Conservation (phyloP, 805 yeast genomes). For the Metschnikowia corniflorae region DNA sequence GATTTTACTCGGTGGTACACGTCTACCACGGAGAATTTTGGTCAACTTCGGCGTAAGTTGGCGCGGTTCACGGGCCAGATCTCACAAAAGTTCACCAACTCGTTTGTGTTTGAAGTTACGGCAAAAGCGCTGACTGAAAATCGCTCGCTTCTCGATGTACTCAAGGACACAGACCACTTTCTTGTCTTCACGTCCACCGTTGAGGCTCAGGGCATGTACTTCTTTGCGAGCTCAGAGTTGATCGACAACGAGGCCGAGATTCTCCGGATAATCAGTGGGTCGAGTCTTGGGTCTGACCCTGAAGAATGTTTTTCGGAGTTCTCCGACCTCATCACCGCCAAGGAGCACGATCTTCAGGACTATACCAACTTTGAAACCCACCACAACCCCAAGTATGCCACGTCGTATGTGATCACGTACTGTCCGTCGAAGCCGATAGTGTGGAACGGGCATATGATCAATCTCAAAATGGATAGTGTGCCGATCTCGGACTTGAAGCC, state of each 20-base stretch:
- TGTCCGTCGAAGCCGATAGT: conserved; percentile 81
- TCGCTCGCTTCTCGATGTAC: conserved; percentile 50
- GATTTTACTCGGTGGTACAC: conserved; percentile 60
- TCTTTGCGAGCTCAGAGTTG: conserved; percentile 68
- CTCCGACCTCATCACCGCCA: conserved; percentile 21
- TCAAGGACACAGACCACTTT: conserved; percentile 68
- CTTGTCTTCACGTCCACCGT: conserved; percentile 69
- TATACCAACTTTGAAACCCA: conserved; percentile 11
- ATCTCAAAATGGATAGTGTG: conserved; percentile 45
- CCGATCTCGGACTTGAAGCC: conserved; percentile 57
- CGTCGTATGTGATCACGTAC: conserved; percentile 67
- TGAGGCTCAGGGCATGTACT: conserved; percentile 73
- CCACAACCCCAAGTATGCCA: conserved; percentile 27
- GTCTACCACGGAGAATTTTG: conserved; percentile 65
- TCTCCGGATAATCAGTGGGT: conserved; percentile 36
- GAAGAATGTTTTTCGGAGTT: conserved; percentile 25
- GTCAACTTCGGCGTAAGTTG: conserved; percentile 75
- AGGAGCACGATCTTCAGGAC: conserved; percentile 6
- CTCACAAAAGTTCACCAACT: conserved; percentile 68
- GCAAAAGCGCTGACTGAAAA: conserved; percentile 40
- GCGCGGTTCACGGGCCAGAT: conserved; percentile 70
- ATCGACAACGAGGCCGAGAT: conserved; percentile 39
- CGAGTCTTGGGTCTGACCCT: conserved; percentile 37
- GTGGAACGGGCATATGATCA: conserved; percentile 82
- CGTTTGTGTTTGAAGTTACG: conserved; percentile 56